Evolutionary conservation across 2,329 filamentous ascomycete species (phyloP).

Genomic region (Thelonectria discophora): DNA sequence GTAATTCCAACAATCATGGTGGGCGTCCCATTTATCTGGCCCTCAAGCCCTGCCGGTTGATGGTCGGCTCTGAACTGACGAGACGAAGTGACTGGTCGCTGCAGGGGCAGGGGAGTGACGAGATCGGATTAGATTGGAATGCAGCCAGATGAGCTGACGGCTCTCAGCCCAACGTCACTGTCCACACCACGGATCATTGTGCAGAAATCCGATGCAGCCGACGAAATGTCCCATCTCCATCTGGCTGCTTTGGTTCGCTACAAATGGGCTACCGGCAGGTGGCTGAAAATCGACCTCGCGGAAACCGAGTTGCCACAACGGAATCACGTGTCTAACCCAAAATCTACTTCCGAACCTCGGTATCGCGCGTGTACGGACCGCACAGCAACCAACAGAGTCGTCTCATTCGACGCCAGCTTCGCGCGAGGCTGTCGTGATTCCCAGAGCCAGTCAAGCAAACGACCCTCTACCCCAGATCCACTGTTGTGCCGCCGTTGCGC

Average conservation of each 20-base stretch:
- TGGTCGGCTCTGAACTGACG: slow-evolving; percentile 18
- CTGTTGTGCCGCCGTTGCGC: slow-evolving; percentile 33
- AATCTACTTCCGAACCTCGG: slow-evolving; percentile 10
- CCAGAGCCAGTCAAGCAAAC: slow-evolving; percentile 9
- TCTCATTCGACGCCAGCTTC: slow-evolving; percentile 1
- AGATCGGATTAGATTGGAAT: slow-evolving; percentile 36
- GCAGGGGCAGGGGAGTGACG: slow-evolving; percentile 25
- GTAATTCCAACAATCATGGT: slow-evolving; percentile 24
- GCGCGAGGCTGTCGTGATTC: slow-evolving; percentile 13
- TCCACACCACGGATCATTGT: slow-evolving; percentile 17
- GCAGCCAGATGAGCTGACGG: slow-evolving; percentile 34
- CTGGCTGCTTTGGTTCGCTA: background rate
- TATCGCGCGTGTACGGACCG: background rate
- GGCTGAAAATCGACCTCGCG: slow-evolving; percentile 4
- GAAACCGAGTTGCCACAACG: background rate
- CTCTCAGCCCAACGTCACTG: slow-evolving; percentile 25
- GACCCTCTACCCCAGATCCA: slow-evolving; percentile 43
- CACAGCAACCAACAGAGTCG: background rate
- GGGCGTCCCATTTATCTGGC: slow-evolving; percentile 16
- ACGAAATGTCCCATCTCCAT: background rate
- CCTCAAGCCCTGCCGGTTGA: slow-evolving; percentile 10
- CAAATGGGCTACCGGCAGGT: background rate
- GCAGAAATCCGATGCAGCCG: background rate
- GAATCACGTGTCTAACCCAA: slow-evolving; percentile 5
- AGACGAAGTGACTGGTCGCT: slow-evolving; percentile 27